These are phyloP conservation scores for Salix caprea DNA, from an alignment of 345 rosid genomes.

Conservation along the genomic window DNA sequence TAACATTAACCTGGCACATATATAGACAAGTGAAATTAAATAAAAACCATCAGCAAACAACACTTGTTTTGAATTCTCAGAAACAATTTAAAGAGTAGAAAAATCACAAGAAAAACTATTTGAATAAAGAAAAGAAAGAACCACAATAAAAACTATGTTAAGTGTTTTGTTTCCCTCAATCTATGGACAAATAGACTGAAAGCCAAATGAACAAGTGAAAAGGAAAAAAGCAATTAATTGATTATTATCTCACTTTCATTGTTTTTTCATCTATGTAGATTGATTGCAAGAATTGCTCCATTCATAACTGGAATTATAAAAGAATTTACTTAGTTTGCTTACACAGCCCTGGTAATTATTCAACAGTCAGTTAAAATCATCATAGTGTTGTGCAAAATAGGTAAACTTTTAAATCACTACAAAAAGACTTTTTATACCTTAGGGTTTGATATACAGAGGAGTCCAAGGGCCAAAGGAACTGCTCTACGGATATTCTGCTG, in stretches of 20 bases:
- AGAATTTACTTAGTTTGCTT: background rate
- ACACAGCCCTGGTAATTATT: background rate
- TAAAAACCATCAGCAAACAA: background rate
- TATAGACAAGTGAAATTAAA: background rate
- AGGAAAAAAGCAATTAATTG: background rate
- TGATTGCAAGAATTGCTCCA: background rate
- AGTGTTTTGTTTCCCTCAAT: background rate
- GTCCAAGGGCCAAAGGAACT: conserved; percentile 97
- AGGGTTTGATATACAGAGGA: conserved; percentile 94
- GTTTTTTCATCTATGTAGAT: background rate
- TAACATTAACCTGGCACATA: conserved; percentile 70
- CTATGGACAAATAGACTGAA: background rate
- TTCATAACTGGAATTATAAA: background rate
- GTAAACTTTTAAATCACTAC: background rate
- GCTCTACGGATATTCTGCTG: conserved; percentile 84
- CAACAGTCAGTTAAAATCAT: background rate
- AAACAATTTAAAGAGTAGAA: background rate
- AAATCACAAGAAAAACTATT: background rate
- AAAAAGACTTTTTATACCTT: conserved; percentile 46
- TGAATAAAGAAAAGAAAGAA: no score
- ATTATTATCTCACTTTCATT: background rate
- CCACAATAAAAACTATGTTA: no score
- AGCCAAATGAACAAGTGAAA: background rate
- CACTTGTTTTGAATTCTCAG: background rate
- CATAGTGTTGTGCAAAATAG: background rate